These are phyloP conservation scores for Vitis rotundifolia DNA, from an alignment of 164 flowering plant species.

Conservation along the genomic window DNA sequence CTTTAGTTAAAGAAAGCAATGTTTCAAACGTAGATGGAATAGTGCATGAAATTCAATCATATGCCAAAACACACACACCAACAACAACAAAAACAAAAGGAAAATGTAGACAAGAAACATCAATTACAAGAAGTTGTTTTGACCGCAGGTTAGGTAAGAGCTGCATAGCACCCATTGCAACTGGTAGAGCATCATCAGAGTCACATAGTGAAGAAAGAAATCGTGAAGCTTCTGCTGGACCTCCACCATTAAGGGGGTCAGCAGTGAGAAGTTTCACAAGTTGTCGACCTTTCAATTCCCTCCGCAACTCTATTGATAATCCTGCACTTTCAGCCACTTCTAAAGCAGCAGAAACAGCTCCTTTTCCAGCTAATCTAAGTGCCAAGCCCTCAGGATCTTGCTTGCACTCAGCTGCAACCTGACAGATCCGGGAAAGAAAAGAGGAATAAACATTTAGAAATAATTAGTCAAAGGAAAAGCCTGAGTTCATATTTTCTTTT, in stretches of 20 bases:
- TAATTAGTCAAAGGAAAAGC: neutral
- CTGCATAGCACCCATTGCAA: conserved; percentile 99
- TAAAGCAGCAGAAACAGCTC: conserved; percentile 97
- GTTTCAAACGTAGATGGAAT: neutral
- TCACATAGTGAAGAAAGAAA: conserved; percentile 93
- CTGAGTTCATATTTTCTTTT: neutral
- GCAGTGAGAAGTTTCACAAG: conserved; percentile 97
- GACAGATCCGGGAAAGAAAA: conserved; percentile 4
- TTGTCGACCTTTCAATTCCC: conserved; percentile 96
- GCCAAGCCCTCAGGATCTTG: conserved; percentile 99
- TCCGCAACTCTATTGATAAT: conserved; percentile 81
- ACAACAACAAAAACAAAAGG: neutral
- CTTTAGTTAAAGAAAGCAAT: neutral
- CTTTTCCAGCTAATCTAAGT: conserved; percentile 93
- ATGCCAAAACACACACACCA: neutral
- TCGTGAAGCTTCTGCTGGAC: conserved; percentile 99
- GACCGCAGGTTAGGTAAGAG: conserved; percentile 88
- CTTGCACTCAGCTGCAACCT: conserved; percentile 95
- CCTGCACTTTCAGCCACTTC: conserved; percentile 98
- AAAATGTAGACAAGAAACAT: conserved; percentile 4
- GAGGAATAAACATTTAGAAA: neutral
- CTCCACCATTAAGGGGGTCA: conserved; percentile 96
- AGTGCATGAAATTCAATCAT: neutral
- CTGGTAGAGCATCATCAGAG: conserved; percentile 94
- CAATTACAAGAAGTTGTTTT: conserved; percentile 90